These are phyloP conservation scores for Naganishia vaughanmartiniae DNA, from an alignment of 768 basidiomycete species.

Conservation along the genomic window DNA sequence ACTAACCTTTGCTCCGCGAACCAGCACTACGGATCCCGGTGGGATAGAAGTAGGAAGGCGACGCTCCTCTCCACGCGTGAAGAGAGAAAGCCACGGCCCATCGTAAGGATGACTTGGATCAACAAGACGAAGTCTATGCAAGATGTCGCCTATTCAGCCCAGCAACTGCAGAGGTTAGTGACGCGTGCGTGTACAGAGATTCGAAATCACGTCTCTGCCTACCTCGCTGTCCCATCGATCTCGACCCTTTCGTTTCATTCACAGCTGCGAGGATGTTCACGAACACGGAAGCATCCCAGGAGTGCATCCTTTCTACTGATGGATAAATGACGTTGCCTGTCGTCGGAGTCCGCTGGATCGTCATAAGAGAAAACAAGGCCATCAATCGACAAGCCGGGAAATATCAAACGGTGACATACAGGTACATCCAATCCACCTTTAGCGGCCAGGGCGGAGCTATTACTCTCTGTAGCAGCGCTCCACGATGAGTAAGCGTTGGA, in stretches of 20 bases:
- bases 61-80: background rate
- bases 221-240: constrained; percentile 2
- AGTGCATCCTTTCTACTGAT: background rate
- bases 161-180: background rate
- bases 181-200: background rate
- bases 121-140: background rate
- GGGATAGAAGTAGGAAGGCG: constrained; percentile 1
- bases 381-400: background rate
- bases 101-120: background rate
- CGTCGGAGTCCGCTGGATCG: background rate
- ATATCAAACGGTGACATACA: background rate
- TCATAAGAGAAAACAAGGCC: background rate
- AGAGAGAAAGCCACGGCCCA: constrained; percentile 12
- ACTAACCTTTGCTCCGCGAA: constrained; percentile 8
- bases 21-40: background rate
- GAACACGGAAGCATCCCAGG: background rate
- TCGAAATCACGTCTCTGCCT: background rate
- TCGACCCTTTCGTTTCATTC: background rate
- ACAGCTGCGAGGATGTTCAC: background rate
- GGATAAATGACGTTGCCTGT: background rate
- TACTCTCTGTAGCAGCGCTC: background rate
- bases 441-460: background rate
- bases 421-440: constrained; percentile 12
- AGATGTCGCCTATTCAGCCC: background rate
- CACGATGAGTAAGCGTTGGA: background rate